phyloP scores from a whole-genome alignment of 805 yeast species.

The Metschnikowia reukaufii region DNA sequence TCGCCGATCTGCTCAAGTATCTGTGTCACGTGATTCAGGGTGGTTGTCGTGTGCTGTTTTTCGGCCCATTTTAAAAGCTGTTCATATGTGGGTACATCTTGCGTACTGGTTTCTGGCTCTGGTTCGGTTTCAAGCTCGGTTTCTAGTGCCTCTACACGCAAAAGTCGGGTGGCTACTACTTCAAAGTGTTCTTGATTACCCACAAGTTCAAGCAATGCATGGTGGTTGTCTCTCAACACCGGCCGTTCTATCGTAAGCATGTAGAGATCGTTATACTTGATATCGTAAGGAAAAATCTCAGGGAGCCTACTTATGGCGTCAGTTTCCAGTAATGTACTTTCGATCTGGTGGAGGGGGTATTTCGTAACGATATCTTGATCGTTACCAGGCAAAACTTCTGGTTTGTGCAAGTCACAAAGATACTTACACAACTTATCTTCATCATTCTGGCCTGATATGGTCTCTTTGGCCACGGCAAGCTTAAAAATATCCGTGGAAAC shows the following conservation, averaged over 20 bases:
- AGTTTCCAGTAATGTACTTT: conserved; percentile 4
- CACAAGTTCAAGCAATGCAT: conserved; percentile 22
- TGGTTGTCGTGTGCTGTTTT: neutral
- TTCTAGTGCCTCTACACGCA: conserved; percentile 5
- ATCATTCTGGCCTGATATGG: neutral
- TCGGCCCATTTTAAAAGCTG: conserved; percentile 19
- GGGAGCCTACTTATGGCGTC: conserved; percentile 7
- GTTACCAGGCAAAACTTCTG: neutral
- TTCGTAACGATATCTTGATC: neutral
- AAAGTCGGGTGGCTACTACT: conserved; percentile 25
- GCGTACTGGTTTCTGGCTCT: neutral
- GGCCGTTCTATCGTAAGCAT: conserved; percentile 34
- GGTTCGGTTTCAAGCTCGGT: neutral
- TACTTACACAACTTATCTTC: conserved; percentile 5
- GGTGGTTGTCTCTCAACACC: conserved; percentile 26
- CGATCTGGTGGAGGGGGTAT: neutral
- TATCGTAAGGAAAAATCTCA: conserved; percentile 31
- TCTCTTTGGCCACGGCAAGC: conserved; percentile 21
- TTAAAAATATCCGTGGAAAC: conserved; percentile 29
- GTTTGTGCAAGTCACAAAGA: neutral
- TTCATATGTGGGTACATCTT: conserved; percentile 12
- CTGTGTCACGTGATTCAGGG: conserved; percentile 7
- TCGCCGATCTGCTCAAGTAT: conserved; percentile 17
- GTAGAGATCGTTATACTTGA: conserved; percentile 26
- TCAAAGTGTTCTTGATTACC: conserved; percentile 26